Evolutionary conservation across 1,284 basidiomycete species (phyloP).

Genomic region (Dichomitus squalens): DNA sequence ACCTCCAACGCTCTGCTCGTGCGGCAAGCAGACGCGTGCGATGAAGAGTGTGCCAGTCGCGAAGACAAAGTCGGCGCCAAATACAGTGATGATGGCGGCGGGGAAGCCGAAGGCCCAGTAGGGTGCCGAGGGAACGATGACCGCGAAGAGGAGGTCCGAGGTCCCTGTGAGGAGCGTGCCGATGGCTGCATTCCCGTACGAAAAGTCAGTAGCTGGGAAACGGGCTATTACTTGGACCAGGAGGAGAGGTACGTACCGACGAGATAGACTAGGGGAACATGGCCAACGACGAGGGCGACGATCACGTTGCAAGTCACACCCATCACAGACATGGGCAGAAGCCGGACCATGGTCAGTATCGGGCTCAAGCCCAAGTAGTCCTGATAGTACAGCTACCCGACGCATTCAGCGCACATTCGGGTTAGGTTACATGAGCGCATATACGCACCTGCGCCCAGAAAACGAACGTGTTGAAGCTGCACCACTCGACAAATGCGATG

Average conservation of each 20-base stretch:
- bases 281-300: slow-evolving; percentile 62
- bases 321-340: slow-evolving; percentile 77
- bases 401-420: too few relatives aligned
- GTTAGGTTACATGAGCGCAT: too few relatives aligned
- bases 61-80: slow-evolving; percentile 83
- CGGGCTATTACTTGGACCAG: too few relatives aligned
- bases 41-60: slow-evolving; percentile 77
- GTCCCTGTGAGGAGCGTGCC: slow-evolving; percentile 66
- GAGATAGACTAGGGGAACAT: slow-evolving; percentile 56
- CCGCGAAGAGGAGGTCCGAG: slow-evolving; percentile 73
- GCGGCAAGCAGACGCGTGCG: slow-evolving; percentile 66
- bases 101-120: slow-evolving; percentile 88
- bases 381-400: slow-evolving; percentile 65
- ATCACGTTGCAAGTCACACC: slow-evolving; percentile 73
- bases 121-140: slow-evolving; percentile 58
- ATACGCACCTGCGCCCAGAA: slow-evolving; percentile 56
- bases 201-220: too few relatives aligned
- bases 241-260: slow-evolving; percentile 44
- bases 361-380: slow-evolving; percentile 56
- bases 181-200: slow-evolving; percentile 40
- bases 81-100: slow-evolving; percentile 68
- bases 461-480: slow-evolving; percentile 57
- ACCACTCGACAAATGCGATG: slow-evolving; percentile 74
- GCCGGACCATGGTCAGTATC: slow-evolving; percentile 73
- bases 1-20: slow-evolving; percentile 81